phyloP scores from a whole-genome alignment of 1,284 basidiomycete species.

The Papiliotrema fonsecae region DNA sequence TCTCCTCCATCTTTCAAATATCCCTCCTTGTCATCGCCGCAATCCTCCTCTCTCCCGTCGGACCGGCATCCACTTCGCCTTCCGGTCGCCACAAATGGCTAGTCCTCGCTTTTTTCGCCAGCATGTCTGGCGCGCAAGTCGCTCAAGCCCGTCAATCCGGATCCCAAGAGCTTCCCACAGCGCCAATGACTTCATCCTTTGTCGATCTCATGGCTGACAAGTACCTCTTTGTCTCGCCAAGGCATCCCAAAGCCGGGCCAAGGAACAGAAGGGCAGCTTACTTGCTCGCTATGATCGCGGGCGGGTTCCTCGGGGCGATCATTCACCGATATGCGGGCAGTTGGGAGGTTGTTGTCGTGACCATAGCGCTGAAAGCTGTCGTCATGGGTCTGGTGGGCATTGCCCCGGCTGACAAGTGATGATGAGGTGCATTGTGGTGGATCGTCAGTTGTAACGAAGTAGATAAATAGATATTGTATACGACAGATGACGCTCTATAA shows the following conservation, averaged over 20 bases:
- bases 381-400: conserved; percentile 19
- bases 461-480: too few relatives aligned
- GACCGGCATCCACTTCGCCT: conserved; percentile 18
- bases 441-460: too few relatives aligned
- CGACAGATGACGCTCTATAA: too few relatives aligned
- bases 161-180: conserved; percentile 36
- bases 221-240: conserved; percentile 29
- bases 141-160: conserved; percentile 37
- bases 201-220: conserved; percentile 44
- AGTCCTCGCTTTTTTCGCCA: conserved; percentile 38
- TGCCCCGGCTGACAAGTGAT: conserved; percentile 11
- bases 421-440: too few relatives aligned
- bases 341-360: conserved; percentile 35
- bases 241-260: conserved; percentile 21
- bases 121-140: conserved; percentile 45
- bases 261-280: conserved; percentile 39
- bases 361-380: conserved; percentile 28
- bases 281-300: conserved; percentile 36
- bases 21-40: conserved; percentile 24
- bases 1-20: conserved; percentile 25
- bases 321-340: conserved; percentile 33
- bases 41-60: conserved; percentile 32
- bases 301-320: conserved; percentile 36
- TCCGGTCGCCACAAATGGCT: conserved; percentile 34
- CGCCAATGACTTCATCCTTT: conserved; percentile 42